A percentile compares a stretch with the other conserved stretches of the same genome.
These are phyloP conservation scores for Ampelocalamus luodianensis DNA, from an alignment of 176 grass and related monocot genomes.

Conservation along the genomic window DNA sequence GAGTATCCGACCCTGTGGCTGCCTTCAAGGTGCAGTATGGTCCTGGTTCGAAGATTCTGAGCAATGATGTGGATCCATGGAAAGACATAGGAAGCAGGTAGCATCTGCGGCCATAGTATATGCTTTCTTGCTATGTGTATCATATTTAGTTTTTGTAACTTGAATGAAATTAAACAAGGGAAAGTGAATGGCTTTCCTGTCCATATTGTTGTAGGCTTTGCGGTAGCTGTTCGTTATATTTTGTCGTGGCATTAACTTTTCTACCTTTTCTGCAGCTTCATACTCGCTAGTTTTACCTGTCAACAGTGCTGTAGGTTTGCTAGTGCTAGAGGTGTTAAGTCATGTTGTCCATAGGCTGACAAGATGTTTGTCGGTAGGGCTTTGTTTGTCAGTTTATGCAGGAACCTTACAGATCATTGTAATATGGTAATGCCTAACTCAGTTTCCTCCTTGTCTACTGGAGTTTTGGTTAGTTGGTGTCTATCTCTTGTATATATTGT, in stretches of 20 bases:
- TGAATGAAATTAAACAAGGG: slow-evolving; percentile 62
- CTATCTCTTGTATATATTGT: neutral
- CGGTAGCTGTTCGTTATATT: slow-evolving; percentile 44
- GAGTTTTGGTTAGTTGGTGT: slow-evolving; percentile 29
- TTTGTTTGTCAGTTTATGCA: slow-evolving; percentile 48
- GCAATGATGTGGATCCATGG: slow-evolving; percentile 64
- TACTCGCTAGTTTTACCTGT: slow-evolving; percentile 43
- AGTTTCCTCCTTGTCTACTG: slow-evolving; percentile 13
- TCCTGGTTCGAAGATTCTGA: slow-evolving; percentile 48
- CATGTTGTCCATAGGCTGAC: slow-evolving; percentile 37
- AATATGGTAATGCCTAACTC: slow-evolving; percentile 55
- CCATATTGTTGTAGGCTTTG: slow-evolving; percentile 54
- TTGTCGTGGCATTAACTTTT: slow-evolving; percentile 47
- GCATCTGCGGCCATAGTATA: slow-evolving; percentile 45
- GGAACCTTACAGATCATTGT: slow-evolving; percentile 60
- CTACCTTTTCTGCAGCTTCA: slow-evolving; percentile 37
- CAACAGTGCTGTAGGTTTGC: slow-evolving; percentile 42
- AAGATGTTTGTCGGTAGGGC: slow-evolving; percentile 47
- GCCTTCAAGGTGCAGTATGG: slow-evolving; percentile 62
- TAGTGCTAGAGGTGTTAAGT: slow-evolving; percentile 32
- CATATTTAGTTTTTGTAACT: slow-evolving; percentile 90
- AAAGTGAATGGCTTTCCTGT: slow-evolving; percentile 68
- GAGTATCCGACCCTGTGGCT: slow-evolving; percentile 61
- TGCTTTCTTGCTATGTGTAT: slow-evolving; percentile 71
- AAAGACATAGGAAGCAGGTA: slow-evolving; percentile 78